Percentiles rank a stretch among this genome's conserved stretches.
phyloP scores from a whole-genome alignment of 208 protist species.

The Acanthamoeba castellanii region DNA sequence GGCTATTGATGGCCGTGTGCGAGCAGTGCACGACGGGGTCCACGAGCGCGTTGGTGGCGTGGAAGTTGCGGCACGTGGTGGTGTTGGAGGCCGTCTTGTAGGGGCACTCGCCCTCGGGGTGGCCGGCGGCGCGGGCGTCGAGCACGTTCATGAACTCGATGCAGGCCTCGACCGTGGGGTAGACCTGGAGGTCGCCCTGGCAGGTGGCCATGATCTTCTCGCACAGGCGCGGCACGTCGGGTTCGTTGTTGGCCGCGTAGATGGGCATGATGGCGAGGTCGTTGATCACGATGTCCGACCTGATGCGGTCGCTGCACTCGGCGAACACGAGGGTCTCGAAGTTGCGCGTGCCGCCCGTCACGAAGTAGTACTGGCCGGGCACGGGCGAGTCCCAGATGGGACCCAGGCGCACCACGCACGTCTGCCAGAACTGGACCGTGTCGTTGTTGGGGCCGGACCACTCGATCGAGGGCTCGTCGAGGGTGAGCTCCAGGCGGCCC shows the following conservation, averaged over 20 bases:
- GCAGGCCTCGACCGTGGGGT: background rate
- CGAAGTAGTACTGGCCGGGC: background rate
- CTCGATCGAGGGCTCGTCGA: background rate
- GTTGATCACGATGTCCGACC: background rate
- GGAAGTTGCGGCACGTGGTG: slow-evolving; percentile 12
- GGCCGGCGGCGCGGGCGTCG: background rate
- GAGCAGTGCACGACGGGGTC: slow-evolving; percentile 36
- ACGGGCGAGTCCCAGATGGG: background rate
- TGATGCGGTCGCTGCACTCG: background rate
- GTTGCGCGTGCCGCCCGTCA: background rate
- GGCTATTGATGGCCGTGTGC: background rate
- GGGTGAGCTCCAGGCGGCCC: background rate
- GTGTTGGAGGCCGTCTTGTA: background rate
- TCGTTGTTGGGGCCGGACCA: background rate
- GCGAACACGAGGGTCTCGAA: background rate
- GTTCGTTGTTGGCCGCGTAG: background rate
- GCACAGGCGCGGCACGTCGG: background rate
- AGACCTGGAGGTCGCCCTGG: background rate
- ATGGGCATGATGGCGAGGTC: background rate
- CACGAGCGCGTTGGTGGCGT: background rate
- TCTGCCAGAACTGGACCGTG: background rate
- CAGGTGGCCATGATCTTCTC: background rate
- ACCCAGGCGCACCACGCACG: background rate
- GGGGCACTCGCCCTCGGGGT: background rate
- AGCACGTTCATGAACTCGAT: background rate